Evolutionary conservation across 352 stramenopile species (phyloP), one percentile per base, ranked within the genome.

Genomic region (Globisporangium emineosum): DNA sequence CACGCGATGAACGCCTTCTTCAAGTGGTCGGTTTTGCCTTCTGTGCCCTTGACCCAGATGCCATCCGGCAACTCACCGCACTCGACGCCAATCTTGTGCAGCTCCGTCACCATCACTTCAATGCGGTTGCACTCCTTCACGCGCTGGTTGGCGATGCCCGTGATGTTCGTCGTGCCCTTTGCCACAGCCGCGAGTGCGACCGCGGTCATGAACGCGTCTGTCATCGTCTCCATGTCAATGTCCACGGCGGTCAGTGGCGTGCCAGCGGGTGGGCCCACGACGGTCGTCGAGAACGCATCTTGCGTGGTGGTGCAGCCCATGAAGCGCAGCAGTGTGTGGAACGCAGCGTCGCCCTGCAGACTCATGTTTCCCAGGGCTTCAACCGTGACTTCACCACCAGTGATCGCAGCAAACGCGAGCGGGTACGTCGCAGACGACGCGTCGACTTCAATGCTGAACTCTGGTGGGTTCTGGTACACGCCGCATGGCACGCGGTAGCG

Each of bases 111-210:
- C 84, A 99, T 99, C 8, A 97, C 97, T 59, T 97, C 97, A 75
- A 99, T 99, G 51, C 97, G 90, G 69, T 99, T 98, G 60, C 96
- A 99, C 76, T 99, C 96, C 79, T 99, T 99, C 23, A 99, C 88
- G 49, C 97, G 89, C 91, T 98, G 98, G 67, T 97, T 98, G n/a
- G 97, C 97, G 49, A 99, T 98, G 67, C 98, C 98, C 40, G 94
- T 93, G 82, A 99, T 99, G 7, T 91, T 97, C 8, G 96, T 99
- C 21, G 91, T 97, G 61, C 97, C 97, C 32, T 98, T 84, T 0
- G 95, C 96, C 67, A 98, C 97, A 2, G 98, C 82, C 6, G 94
- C 96, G 29, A 98, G 89, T 17, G 97, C 94, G 4, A 97, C 96
- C 15, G 98, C 83, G 30, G 96, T 99, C 97, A 99, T 99, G 61